A percentile compares a stretch with the other conserved stretches of the same genome.
phyloP scores from a whole-genome alignment of 1,284 basidiomycete species.

The Bjerkandera adusta region DNA sequence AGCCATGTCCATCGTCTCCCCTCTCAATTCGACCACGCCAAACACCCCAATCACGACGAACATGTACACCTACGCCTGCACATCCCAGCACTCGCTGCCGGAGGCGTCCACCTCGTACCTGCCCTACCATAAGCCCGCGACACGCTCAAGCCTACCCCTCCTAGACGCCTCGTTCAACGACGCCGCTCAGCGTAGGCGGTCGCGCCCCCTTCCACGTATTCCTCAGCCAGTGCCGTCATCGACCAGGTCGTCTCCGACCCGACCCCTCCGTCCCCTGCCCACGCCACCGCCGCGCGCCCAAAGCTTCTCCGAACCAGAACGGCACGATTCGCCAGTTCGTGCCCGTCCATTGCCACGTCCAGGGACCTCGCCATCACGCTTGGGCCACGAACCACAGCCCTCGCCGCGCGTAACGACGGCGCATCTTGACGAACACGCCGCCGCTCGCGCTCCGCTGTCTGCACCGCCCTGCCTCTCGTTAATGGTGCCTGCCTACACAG shows the following conservation, averaged over 20 bases:
- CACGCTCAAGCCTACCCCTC: neutral
- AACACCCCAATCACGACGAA: too few relatives aligned
- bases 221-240: neutral
- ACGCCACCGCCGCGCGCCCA: conserved; percentile 1
- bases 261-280: conserved; percentile 2
- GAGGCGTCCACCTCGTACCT: neutral
- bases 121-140: neutral
- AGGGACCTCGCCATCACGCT: neutral
- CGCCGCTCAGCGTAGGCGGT: neutral
- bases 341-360: too few relatives aligned
- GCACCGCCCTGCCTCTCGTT: too few relatives aligned
- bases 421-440: neutral
- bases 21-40: too few relatives aligned
- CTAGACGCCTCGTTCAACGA: neutral
- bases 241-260: neutral
- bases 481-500: too few relatives aligned
- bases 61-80: too few relatives aligned
- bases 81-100: neutral
- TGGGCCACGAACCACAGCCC: neutral
- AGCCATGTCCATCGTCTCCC: too few relatives aligned
- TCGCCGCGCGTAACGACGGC: too few relatives aligned
- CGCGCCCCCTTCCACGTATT: conserved; percentile 4
- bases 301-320: too few relatives aligned
- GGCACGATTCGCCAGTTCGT: too few relatives aligned
- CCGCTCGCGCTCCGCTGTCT: neutral